phyloP scores from a whole-genome alignment of 2,329 filamentous ascomycete genomes.

The Ustulina deusta region DNA sequence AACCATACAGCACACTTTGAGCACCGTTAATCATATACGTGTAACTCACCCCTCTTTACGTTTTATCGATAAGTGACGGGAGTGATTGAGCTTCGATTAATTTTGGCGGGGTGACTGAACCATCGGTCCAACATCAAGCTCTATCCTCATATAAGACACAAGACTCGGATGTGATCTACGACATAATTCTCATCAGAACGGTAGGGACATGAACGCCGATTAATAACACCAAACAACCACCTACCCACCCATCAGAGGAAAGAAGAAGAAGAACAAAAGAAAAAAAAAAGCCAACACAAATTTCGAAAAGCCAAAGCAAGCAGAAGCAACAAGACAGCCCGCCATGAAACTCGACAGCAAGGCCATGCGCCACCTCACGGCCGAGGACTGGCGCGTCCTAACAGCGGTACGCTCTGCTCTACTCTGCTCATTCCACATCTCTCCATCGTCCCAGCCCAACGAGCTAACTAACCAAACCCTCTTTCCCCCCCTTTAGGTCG shows the following conservation, averaged over 20 bases:
- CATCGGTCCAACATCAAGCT: constrained; percentile 18
- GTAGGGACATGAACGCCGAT: neutral
- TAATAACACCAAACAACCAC: neutral
- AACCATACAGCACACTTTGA: too few relatives aligned
- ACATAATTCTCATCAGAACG: too few relatives aligned
- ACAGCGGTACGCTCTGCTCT: constrained; percentile 75
- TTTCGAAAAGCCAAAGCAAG: neutral
- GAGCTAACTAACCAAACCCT: constrained; percentile 26
- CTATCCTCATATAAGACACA: neutral
- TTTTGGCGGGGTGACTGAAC: constrained; percentile 37
- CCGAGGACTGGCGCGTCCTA: constrained; percentile 95
- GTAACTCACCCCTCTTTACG: constrained; percentile 12
- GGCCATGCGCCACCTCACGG: constrained; percentile 88
- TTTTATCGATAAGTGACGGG: constrained; percentile 33
- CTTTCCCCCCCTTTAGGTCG: constrained; percentile 75
- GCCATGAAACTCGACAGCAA: constrained; percentile 95
- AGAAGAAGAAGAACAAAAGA: neutral
- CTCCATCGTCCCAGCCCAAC: constrained; percentile 46
- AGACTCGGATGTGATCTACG: neutral
- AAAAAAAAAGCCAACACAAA: neutral
- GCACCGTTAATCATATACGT: too few relatives aligned
- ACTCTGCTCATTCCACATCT: neutral
- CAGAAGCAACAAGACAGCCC: constrained; percentile 23
- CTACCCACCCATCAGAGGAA: neutral
- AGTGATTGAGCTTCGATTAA: constrained; percentile 22